Percentiles rank a stretch among this genome's conserved stretches.
Conservation (phyloP, 129 eudicot species). For the Tanacetum coccineum region DNA sequence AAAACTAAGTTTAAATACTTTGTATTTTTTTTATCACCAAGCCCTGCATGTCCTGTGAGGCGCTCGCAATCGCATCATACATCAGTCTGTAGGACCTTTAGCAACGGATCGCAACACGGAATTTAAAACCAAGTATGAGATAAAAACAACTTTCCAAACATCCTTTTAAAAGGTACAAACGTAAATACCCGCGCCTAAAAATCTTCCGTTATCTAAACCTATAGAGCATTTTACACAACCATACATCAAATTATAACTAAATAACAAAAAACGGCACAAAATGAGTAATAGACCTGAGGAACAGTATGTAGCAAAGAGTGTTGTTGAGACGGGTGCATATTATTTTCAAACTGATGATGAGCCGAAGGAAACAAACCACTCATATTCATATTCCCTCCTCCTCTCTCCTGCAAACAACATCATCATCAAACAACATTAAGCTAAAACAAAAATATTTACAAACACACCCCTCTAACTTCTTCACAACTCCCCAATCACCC, state of each 20-base stretch:
- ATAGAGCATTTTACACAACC: no score
- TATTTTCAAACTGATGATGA: slow-evolving; percentile 42
- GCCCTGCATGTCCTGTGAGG: no score
- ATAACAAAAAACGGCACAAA: not conserved
- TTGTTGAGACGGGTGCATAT: slow-evolving; percentile 9
- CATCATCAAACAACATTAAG: not conserved
- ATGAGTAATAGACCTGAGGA: slow-evolving; percentile 56
- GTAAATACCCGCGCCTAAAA: no score
- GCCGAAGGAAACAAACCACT: slow-evolving; percentile 52
- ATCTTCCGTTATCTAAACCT: no score
- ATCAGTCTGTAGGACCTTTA: no score
- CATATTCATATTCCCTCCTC: slow-evolving; percentile 48
- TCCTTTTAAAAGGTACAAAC: no score
- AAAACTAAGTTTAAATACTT: no score
- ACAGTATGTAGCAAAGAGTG: slow-evolving; percentile 58
- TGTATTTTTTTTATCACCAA: no score
- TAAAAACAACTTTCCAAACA: no score
- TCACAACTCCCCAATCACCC: not conserved
- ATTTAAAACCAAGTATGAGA: no score
- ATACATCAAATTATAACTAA: not conserved
- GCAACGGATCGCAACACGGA: no score
- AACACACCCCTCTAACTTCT: not conserved
- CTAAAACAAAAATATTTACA: not conserved
- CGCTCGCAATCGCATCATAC: no score
- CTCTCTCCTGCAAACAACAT: slow-evolving; percentile 53